Conservation (phyloP, 495 filamentous ascomycete species). For the Neurospora hispaniola region DNA sequence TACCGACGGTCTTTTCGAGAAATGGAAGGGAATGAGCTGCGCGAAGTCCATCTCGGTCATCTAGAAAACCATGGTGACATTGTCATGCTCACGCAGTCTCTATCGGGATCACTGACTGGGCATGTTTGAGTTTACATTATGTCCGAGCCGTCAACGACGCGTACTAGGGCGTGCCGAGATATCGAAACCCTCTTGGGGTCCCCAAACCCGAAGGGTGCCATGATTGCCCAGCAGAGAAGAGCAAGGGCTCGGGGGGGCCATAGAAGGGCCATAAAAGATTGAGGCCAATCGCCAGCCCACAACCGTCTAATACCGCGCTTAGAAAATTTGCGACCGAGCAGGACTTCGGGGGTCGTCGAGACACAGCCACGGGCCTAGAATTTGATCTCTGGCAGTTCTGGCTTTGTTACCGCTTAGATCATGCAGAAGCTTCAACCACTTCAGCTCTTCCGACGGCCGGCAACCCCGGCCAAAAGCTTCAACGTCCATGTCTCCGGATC, state of each 20-base stretch:
- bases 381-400: background rate
- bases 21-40: background rate
- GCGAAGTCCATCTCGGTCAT: background rate
- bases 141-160: background rate
- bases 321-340: background rate
- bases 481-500: background rate
- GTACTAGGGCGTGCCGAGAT: background rate
- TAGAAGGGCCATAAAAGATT: background rate
- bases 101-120: background rate
- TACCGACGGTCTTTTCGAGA: background rate
- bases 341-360: background rate
- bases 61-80: background rate
- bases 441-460: background rate
- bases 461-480: background rate
- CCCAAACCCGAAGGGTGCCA: background rate
- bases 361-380: background rate
- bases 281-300: background rate
- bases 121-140: background rate
- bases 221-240: background rate
- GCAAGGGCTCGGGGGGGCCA: background rate
- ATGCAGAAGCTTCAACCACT: background rate
- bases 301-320: background rate
- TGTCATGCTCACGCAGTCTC: background rate
- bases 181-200: background rate
- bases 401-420: background rate